Base-by-base conservation (phyloP, 108 stramenopile genomes). In the Cyclotella kingstonii region DNA sequence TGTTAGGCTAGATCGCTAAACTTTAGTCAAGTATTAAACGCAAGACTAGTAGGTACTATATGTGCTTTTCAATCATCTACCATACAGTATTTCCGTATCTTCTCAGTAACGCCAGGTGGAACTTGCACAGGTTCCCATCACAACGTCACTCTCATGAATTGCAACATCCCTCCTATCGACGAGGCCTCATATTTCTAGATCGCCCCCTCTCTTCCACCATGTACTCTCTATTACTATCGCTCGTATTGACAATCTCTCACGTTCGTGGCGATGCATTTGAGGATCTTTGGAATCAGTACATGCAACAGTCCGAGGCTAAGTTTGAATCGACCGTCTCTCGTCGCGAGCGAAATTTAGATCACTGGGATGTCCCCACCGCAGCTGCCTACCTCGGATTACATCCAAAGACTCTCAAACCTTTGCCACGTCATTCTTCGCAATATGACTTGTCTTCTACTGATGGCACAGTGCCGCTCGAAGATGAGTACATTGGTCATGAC, bases 331-430 rank as follows among this genome's bases (percentile, higher is more conserved):
- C 71, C 29, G 54, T 61, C 56, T 50, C 74, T 31, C 68, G 81
- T 30, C 79, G 85, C 22, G 80, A 86, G 59, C 76, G 80, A 22
- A 78, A 87, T 57, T 45, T 91, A 26, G 90, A 91, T 76, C 81
- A 83, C 58, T 86, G 87, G 81, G 87, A 91, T 62, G 81, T 81
- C 17, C 80, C 80, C 55, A 88, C 90, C 21, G 70, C 86, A 58
- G 79, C 86, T 22, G 87, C 81, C 31, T 86, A 88, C 60, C 62
- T 88, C 15, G 84, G 83, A 1, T 45, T 81, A 17, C 76, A 90
- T 55, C 69, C 66, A 7, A 59, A 65, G 15, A 81, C 70, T 10
- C 57, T 80, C 14, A 35, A 65, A 33, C 77, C 74, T 15, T 46
- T 80, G 0, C 63, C 79, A 3, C 28, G 7, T 18, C 26, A 45